Base-by-base conservation (phyloP, 2,329 filamentous ascomycete genomes). In the Sporothrix luriei region DNA sequence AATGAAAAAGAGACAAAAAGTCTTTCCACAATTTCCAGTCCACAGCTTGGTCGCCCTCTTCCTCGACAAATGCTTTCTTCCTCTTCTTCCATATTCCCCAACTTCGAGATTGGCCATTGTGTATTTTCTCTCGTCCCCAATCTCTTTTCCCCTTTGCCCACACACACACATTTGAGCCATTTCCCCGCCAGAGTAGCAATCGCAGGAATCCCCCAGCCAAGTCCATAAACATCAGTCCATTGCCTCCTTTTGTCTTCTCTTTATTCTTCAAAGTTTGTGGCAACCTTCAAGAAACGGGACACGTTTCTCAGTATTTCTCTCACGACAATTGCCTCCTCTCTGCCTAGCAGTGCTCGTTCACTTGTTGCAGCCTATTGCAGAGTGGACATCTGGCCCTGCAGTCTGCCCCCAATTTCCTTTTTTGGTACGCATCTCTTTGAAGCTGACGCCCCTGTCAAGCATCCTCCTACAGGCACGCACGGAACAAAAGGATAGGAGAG, bases 181-280 rank as follows among this genome's bases (percentile, higher is more conserved):
- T 40, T 59, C 38, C 55, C 55, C 55, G 38, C 55, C 55, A 61
- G 55, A 40, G 33, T 59, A 33, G 55, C 55, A 61, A n/a, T 61
- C 38, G 55, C 33, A 33, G 24, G n/a, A 0, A 43, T 61, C 9
- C 11, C n/a, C 38, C n/a, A 38, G 19, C 38, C 13, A 43, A 38
- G 38, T 62, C 11, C 14, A 54, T 21, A 38, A 33, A 1, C 7
- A 6, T 7, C 7, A 6, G 33, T 33, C 33, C 33, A 33, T 33
- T 33, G 33, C 33, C 4, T 33, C 33, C 33, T 33, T 33, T 9
- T 33, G 7, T 33, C 33, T 33, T 33, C 4, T 33, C 33, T 7
- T 33, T 33, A 33, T 33, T 33, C 33, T 33, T 33, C 33, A 33
- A 33, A 33, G 33, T 33, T 33, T 33, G 33, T 33, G 33, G 33